Evolutionary conservation across 2,329 filamentous ascomycete genomes (phyloP).

Genomic region (Botrytis paeoniae): DNA sequence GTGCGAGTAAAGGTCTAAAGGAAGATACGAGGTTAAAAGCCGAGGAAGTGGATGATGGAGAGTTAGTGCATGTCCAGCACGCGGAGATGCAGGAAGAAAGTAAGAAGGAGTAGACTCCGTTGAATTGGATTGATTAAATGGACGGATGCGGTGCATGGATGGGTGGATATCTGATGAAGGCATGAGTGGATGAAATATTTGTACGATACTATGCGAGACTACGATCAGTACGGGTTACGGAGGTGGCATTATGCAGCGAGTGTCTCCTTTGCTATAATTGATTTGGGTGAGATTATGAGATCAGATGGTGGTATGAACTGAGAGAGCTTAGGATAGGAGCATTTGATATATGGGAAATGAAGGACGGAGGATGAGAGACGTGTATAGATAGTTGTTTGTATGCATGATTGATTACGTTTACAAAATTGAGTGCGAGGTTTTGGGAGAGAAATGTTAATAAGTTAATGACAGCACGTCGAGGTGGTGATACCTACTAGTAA

Average conservation of each 20-base stretch:
- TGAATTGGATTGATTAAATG: neutral
- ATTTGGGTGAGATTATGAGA: neutral
- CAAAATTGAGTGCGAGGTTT: neutral
- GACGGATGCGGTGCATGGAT: neutral
- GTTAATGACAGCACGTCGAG: neutral
- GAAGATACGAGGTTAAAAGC: neutral
- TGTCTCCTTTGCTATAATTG: neutral
- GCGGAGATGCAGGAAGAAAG: conserved; percentile 30
- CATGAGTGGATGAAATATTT: neutral
- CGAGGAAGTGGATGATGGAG: conserved; percentile 23
- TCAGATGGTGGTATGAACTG: neutral
- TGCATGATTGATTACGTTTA: neutral
- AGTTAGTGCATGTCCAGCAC: conserved; percentile 32
- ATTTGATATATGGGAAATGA: neutral
- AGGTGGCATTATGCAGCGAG: neutral
- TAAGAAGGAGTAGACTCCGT: conserved; percentile 14
- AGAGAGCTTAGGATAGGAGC: neutral
- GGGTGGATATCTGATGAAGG: neutral
- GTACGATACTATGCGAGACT: conserved; percentile 6
- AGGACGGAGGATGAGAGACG: neutral
- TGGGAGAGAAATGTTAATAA: neutral
- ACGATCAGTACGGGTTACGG: neutral
- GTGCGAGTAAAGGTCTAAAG: neutral
- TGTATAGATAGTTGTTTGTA: conserved; percentile 9
- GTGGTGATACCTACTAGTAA: neutral